These are phyloP conservation scores for Metroxylon sagu DNA, from an alignment of 176 grass and related monocot genomes.

Conservation along the genomic window DNA sequence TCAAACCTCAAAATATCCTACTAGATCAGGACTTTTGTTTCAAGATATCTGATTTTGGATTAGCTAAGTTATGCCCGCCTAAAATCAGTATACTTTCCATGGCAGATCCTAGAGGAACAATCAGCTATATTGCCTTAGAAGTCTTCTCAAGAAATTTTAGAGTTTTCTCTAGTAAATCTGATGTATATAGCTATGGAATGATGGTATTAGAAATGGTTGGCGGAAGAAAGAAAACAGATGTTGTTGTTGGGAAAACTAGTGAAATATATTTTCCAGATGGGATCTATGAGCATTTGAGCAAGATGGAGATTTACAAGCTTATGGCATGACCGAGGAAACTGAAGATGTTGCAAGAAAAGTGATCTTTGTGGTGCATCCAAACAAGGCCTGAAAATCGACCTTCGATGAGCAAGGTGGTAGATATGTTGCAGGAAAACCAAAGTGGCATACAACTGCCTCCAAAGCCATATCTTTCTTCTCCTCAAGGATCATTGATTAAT, in stretches of 20 bases:
- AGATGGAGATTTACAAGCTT: conserved; percentile 13
- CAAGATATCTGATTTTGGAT: conserved; percentile 60
- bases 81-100: conserved; percentile 50
- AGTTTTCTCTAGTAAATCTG: conserved; percentile 40
- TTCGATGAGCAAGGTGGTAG: conserved; percentile 35
- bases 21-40: conserved; percentile 42
- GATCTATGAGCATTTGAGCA: conserved; percentile 40
- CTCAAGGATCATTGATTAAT: too few species aligned
- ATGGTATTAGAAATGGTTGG: conserved; percentile 46
- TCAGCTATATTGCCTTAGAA: conserved; percentile 30
- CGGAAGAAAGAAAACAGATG: conserved; percentile 18
- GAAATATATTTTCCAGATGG: conserved; percentile 31
- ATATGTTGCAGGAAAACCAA: conserved; percentile 41
- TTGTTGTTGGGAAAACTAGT: conserved; percentile 8
- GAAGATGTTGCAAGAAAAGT: conserved; percentile 31
- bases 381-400: conserved; percentile 24
- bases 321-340: neutral
- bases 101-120: conserved; percentile 43
- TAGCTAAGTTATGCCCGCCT: conserved; percentile 42
- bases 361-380: conserved; percentile 39
- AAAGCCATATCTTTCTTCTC: conserved; percentile 14
- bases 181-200: conserved; percentile 71
- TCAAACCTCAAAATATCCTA: conserved; percentile 65
- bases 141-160: conserved; percentile 25
- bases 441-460: conserved; percentile 34